A percentile compares a stretch with the other conserved stretches of the same genome.
These are phyloP conservation scores for Baudoinia panamericana DNA, from an alignment of 495 filamentous ascomycete genomes.

Conservation along the genomic window DNA sequence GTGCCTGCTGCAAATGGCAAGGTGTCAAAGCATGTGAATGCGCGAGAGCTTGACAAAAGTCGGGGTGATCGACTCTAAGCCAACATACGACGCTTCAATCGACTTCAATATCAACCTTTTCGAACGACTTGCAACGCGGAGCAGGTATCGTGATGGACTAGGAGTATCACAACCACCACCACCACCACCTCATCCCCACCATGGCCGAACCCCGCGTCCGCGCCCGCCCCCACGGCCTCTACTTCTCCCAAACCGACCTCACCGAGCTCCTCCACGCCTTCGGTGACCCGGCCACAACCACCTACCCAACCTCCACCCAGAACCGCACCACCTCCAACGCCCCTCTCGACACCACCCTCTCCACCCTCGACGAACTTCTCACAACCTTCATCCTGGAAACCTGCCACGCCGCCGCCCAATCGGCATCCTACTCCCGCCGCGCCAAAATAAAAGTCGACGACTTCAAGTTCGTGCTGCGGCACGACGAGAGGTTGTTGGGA, in stretches of 20 bases:
- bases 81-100: too few species aligned
- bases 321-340: constrained; percentile 46
- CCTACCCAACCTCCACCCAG: too few species aligned
- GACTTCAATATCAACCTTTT: too few species aligned
- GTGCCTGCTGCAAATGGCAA: constrained; percentile 1
- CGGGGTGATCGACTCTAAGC: too few species aligned
- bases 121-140: too few species aligned
- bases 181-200: background rate
- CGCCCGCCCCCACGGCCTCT: constrained; percentile 70
- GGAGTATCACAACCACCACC: constrained; percentile 1
- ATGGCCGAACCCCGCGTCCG: constrained; percentile 33
- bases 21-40: background rate
- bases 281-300: constrained; percentile 57
- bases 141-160: too few species aligned
- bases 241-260: constrained; percentile 24
- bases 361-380: constrained; percentile 82
- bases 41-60: background rate
- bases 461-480: constrained; percentile 81
- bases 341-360: constrained; percentile 69
- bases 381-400: constrained; percentile 71
- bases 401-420: constrained; percentile 73
- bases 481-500: constrained; percentile 72
- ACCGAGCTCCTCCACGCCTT: constrained; percentile 65
- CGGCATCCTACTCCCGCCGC: constrained; percentile 66
- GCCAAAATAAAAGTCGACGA: constrained; percentile 98